Evolutionary conservation across 345 rosid species (phyloP), one percentile per base, ranked within the genome.

Genomic region (Leavenworthia alabamica): DNA sequence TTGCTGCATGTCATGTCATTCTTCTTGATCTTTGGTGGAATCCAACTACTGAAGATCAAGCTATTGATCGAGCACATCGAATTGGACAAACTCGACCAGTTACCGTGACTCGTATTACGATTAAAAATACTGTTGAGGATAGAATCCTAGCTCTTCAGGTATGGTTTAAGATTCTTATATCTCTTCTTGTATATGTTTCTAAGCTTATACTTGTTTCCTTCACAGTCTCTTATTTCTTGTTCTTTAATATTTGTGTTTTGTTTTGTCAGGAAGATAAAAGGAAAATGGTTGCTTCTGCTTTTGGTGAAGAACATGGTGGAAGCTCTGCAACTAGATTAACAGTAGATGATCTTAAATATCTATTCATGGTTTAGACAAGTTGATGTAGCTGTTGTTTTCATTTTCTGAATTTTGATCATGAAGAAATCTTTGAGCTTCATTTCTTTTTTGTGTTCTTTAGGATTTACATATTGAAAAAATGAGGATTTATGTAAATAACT

Each of bases 1-100:
- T 86, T 16, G 94, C 99, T 66, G 99, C 99, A 37, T 82, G 82
- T 64, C 96, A 89, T 76, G 99, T 92, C 60, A 82, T 92, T 66
- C 88, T 92, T 73, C 73, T 92, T 68, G 99, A 92, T 70, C 94
- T 85, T 33, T 92, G 99, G 99, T 92, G 97, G 99, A 92, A 92
- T 77, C 99, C 99, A 60, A 83, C 96, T 33, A 70, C 74, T 15
- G 75, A 71, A 49, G 75, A 71, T 57, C 75, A 71, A 48, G 75
- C 75, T 64, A 64, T 71, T 56, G 98, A 92, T 71, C 81, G 97
- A 72, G 96, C 98, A 36, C 98, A 89, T 79, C 86, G 98, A 71
- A 92, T 92, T 67, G 98, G 98, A 68, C 97, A 92, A 80, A 92
- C 98, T 40, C 90, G 91, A 64, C 82, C 97, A 15, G 96, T 92